These are phyloP conservation scores for Pelargonium myrrhifolium DNA, from an alignment of 441 rosid species.

Conservation along the genomic window DNA sequence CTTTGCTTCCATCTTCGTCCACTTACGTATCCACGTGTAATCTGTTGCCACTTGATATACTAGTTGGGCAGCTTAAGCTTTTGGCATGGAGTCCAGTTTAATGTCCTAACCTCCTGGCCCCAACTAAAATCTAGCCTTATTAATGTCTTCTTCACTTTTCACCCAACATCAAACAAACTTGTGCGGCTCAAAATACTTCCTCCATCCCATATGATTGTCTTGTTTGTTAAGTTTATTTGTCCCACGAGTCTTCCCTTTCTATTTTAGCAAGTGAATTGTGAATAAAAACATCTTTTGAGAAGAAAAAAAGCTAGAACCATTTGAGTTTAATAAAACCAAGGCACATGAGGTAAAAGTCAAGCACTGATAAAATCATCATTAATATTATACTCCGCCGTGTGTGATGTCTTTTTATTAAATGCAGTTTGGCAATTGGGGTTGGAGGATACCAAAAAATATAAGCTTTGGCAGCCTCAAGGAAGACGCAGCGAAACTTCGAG, in stretches of 20 bases:
- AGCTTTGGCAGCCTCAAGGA: constrained; percentile 55
- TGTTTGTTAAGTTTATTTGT: not conserved
- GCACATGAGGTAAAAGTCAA: too few relatives aligned
- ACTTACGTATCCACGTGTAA: too few relatives aligned
- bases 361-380: too few relatives aligned
- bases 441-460: constrained; percentile 68
- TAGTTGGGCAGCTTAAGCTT: not conserved
- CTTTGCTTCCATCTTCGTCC: too few relatives aligned
- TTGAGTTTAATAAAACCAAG: too few relatives aligned
- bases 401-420: constrained; percentile 10
- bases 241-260: not conserved
- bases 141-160: not conserved
- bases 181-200: not conserved
- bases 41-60: too few relatives aligned
- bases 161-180: not conserved
- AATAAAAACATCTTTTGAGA: too few relatives aligned
- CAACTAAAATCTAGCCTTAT: too few relatives aligned
- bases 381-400: not conserved
- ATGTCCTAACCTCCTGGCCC: not conserved
- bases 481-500: constrained; percentile 49
- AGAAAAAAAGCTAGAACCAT: too few relatives aligned
- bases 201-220: not conserved
- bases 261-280: too few relatives aligned
- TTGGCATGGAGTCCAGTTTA: not conserved
- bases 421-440: constrained; percentile 84